phyloP scores from a whole-genome alignment of 495 filamentous ascomycete species.

The Talaromyces nanjingensis region DNA sequence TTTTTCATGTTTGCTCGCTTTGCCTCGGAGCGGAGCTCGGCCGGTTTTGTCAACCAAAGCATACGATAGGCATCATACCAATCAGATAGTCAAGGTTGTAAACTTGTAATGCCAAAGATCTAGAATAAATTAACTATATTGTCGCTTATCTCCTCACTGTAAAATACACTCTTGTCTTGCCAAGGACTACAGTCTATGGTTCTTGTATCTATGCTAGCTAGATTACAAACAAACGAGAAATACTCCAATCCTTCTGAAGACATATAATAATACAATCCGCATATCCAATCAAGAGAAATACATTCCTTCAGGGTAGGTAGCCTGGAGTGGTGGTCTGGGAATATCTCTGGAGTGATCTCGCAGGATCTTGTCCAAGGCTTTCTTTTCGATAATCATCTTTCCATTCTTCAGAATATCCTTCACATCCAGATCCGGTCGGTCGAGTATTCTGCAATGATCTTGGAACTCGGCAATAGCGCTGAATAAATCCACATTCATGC shows the following conservation, averaged over 20 bases:
- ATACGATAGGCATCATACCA: not conserved
- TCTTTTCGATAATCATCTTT: conserved; percentile 78
- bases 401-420: conserved; percentile 85
- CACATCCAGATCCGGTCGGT: conserved; percentile 74
- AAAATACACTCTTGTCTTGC: not conserved
- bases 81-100: not conserved
- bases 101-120: not conserved
- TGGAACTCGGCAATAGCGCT: conserved; percentile 47
- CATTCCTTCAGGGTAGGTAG: conserved; percentile 11
- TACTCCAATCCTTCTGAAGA: not conserved
- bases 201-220: not conserved
- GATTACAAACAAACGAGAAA: not conserved
- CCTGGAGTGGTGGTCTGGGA: conserved; percentile 23
- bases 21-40: conserved; percentile 2
- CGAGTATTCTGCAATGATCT: conserved; percentile 60
- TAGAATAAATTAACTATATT: not conserved
- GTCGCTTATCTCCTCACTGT: not conserved
- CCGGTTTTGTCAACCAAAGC: not conserved
- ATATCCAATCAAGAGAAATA: conserved; percentile 3
- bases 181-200: not conserved
- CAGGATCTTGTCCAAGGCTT: conserved; percentile 70
- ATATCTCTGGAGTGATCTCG: conserved; percentile 71
- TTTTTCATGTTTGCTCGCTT: conserved; percentile 6
- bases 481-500: conserved; percentile 31
- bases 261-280: not conserved